A percentile compares a stretch with the other conserved stretches of the same genome.
phyloP scores from a whole-genome alignment of 805 yeast species.

The Suhomyces xylopsoci region DNA sequence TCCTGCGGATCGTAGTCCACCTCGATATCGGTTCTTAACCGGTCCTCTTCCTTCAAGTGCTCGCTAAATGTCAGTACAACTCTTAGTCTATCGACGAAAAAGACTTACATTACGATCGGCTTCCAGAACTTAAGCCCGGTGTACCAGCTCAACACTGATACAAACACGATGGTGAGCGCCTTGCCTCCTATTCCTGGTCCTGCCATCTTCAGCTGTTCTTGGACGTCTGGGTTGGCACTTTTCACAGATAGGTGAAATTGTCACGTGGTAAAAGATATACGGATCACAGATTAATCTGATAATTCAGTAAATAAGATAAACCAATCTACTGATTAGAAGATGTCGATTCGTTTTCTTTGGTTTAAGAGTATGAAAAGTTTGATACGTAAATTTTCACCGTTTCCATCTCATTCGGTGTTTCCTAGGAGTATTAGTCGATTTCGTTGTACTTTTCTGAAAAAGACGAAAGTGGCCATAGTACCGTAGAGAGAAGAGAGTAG shows the following conservation, averaged over 20 bases:
- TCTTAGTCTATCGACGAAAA: too few species aligned
- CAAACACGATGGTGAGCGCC: constrained; percentile 21
- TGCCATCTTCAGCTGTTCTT: background rate
- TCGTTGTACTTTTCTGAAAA: too few species aligned
- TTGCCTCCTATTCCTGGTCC: constrained; percentile 21
- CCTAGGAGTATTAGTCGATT: too few species aligned
- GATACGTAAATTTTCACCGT: too few species aligned
- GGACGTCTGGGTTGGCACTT: background rate
- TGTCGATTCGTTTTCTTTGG: too few species aligned
- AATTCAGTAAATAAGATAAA: too few species aligned
- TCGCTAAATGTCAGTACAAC: constrained; percentile 43
- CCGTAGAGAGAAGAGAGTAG: too few species aligned
- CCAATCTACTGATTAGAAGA: too few species aligned
- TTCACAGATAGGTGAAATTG: background rate
- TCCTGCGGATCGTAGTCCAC: constrained; percentile 44
- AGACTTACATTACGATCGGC: constrained; percentile 70
- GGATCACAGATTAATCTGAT: too few species aligned
- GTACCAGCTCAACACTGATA: constrained; percentile 37
- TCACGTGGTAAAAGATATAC: background rate
- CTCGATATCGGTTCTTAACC: constrained; percentile 56
- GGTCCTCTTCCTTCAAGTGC: constrained; percentile 62
- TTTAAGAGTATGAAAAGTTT: too few species aligned
- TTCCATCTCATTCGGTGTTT: too few species aligned
- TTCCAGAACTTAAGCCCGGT: constrained; percentile 66
- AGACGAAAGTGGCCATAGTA: too few species aligned